Evolutionary conservation across 805 yeast species (phyloP).

Genomic region (Candida corydali): DNA sequence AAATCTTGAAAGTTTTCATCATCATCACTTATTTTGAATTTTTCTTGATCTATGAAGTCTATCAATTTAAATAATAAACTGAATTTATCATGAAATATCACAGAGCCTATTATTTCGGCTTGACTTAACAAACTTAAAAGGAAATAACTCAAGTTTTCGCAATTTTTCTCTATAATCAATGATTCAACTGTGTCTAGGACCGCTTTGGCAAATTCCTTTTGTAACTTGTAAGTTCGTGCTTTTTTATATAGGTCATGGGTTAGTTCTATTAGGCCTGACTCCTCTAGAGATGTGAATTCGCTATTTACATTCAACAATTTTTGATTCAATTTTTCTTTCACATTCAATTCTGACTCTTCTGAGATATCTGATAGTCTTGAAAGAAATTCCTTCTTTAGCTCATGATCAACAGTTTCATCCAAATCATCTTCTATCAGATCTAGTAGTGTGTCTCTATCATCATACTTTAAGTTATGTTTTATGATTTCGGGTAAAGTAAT

Average conservation of each 20-base stretch:
- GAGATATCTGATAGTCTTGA: conserved; percentile 19
- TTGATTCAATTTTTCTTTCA: conserved; percentile 18
- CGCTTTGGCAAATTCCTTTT: conserved; percentile 20
- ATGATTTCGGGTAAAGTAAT: conserved; percentile 25
- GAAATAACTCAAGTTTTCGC: conserved; percentile 39
- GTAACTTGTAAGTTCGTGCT: conserved; percentile 20
- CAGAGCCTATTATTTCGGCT: conserved; percentile 33
- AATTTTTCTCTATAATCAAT: conserved; percentile 22
- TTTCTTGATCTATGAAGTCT: conserved; percentile 46
- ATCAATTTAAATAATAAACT: conserved; percentile 42
- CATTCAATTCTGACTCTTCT: background rate
- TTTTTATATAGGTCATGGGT: conserved; percentile 17
- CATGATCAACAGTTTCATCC: background rate
- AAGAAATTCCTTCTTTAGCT: conserved; percentile 22
- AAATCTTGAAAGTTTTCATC: conserved; percentile 61
- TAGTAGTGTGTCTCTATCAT: conserved; percentile 10
- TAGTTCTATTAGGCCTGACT: conserved; percentile 30
- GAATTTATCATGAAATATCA: conserved; percentile 34
- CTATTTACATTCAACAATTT: conserved; percentile 30
- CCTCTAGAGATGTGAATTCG: conserved; percentile 39
- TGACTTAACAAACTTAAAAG: conserved; percentile 48
- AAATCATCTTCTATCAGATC: background rate
- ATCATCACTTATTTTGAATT: conserved; percentile 43
- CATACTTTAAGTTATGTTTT: conserved; percentile 9
- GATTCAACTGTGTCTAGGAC: conserved; percentile 19